Evolutionary conservation across 768 basidiomycete species (phyloP).

Genomic region (Kondoa subrosea): DNA sequence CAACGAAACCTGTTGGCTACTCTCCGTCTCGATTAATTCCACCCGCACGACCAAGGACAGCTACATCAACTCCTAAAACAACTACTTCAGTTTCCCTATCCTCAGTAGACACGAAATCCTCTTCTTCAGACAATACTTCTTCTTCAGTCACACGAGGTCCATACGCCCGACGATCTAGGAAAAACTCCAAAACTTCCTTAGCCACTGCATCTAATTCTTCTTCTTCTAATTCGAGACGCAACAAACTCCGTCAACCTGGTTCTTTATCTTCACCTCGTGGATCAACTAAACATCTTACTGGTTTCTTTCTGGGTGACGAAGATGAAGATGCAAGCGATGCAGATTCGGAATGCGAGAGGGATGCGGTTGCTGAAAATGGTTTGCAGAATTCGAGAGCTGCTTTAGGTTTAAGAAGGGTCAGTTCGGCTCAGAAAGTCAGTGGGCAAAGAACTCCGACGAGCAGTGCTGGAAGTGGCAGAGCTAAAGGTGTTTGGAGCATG

Average conservation of each 20-base stretch:
- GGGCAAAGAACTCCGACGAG: background rate
- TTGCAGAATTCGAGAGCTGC: background rate
- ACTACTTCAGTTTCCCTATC: no score
- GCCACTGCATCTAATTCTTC: background rate
- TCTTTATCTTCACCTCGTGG: background rate
- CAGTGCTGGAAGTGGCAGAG: background rate
- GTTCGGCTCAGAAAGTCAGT: background rate
- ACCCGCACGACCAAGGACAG: no score
- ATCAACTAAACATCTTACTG: background rate
- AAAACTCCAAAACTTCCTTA: background rate
- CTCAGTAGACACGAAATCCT: no score
- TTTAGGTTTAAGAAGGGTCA: background rate
- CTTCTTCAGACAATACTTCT: background rate
- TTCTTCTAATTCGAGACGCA: no score
- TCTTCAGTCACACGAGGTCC: background rate
- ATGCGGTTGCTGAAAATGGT: background rate
- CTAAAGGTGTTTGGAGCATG: background rate
- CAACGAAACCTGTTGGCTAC: no score
- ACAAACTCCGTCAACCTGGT: background rate
- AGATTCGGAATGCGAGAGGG: background rate
- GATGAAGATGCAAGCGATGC: background rate
- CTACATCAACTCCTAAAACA: no score
- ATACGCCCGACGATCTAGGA: background rate
- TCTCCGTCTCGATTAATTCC: no score
- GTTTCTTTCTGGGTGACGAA: background rate